Base-by-base conservation (phyloP, 805 yeast genomes). In the Suhomyces prunicola region DNA sequence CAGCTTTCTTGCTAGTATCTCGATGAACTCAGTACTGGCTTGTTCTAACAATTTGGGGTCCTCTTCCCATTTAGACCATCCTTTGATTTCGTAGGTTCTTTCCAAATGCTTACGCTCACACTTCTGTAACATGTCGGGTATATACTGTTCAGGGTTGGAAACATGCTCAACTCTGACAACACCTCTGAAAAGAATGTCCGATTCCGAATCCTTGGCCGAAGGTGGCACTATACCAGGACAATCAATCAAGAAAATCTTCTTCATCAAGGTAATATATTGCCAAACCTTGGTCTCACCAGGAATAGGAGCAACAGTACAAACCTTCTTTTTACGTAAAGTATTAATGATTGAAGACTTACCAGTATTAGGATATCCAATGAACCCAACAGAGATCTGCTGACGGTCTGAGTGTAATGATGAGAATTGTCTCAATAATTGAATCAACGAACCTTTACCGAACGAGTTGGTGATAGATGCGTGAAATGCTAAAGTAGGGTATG, bases 161-260 rank as follows among this genome's bases (percentile, higher is more conserved):
- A 94, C 98, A 66, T 93, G 96, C 69, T 93, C 99, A n/a, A 93
- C 97, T 76, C 99, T 87, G 2, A 93, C 99, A 17, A 94, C 99
- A 68, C 99, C 99, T 71, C 97, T 84, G 73, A 93, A 89, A 59
- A 93, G 71, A 63, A 93, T 90, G 70, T 93, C 98, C 26, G 96
- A 85, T 68, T 90, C 96, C 0, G 93, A 73, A 69, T 94, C 99
- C 64, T 86, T 90, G 27, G 85, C 68, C 15, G 96, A 88, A 26
- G 99, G 99, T 8, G 99, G 99, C 19, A 93, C 99, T 66, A 93
- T 93, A 73, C 99, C 99, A 2, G 99, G 99, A 78, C 99, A 94
- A 74, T 93, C 99, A 64, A 93, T 94, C 63, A 93, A 77, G 73
- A 92, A 93, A 50, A 93, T 93, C 60, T 93, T 83, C 79, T 93